These are phyloP conservation scores for Phytopythium sindhum DNA, from an alignment of 352 stramenopile species.

Conservation along the genomic window DNA sequence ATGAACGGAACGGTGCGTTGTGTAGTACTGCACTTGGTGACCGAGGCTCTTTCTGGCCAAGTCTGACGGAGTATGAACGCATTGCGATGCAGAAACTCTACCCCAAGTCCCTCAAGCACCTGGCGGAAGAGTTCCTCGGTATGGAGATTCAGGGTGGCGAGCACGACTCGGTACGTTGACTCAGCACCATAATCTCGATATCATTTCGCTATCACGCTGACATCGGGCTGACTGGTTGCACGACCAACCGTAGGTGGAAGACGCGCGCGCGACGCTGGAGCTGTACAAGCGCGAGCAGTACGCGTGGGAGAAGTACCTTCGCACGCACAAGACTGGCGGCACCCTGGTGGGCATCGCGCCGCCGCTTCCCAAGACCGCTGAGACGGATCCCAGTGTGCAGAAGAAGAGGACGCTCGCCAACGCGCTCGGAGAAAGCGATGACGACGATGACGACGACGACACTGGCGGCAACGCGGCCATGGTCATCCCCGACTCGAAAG, in stretches of 20 bases:
- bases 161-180: conserved; percentile 76
- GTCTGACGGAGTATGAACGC: not conserved
- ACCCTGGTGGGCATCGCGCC: conserved; percentile 53
- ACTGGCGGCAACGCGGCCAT: conserved; percentile 16
- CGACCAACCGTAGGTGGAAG: conserved; percentile 44
- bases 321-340: conserved; percentile 49
- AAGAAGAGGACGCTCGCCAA: conserved; percentile 14
- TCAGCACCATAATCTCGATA: not conserved
- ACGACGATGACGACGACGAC: conserved; percentile 29
- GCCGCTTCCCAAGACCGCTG: conserved; percentile 28
- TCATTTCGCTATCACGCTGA: not conserved
- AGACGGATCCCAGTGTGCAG: conserved; percentile 14
- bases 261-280: conserved; percentile 68
- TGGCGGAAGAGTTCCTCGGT: conserved; percentile 64
- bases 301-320: conserved; percentile 83
- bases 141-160: conserved; percentile 76
- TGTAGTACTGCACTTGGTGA: not conserved
- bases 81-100: conserved; percentile 65
- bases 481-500: conserved; percentile 51
- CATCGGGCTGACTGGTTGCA: not conserved
- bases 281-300: conserved; percentile 86
- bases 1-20: conserved; percentile 72
- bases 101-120: conserved; percentile 77
- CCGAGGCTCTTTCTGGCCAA: too few species aligned
- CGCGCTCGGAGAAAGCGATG: conserved; percentile 29